Evolutionary conservation across 1,284 basidiomycete genomes (phyloP), one percentile per base, ranked within the genome.

Genomic region (Fomitiporia mediterranea): DNA sequence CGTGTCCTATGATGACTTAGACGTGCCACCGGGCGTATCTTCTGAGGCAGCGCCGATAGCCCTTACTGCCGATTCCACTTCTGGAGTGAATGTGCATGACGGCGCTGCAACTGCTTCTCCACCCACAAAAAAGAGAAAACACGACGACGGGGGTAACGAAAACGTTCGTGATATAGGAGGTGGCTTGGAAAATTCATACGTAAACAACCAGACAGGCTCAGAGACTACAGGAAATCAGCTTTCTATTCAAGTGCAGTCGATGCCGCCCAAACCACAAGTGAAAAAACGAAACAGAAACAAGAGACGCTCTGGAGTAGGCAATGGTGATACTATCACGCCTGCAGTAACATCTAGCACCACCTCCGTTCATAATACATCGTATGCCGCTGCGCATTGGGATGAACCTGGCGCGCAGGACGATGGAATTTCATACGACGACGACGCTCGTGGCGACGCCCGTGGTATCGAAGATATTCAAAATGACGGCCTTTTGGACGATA

Each of bases 341-440:
- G 11, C 17, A 4, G 25, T 23, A 34, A 28, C 39, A 7, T 34
- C 32, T 34, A 13, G 15, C 1, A n/a, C 25, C 9, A n/a, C 44
- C 17, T 30, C 6, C 44, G 32, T 6, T 6, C 39, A n/a, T 21
- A 35, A 17, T 34, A 19, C 48, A 43, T 37, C 39, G 3, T 19
- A n/a, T 23, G 23, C 34, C n/a, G n/a, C 68, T 34, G 68, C 70
- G 56, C 74, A 78, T 52, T 77, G 78, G 74, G 74, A 79, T 58
- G 75, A 78, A 53, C 75, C 74, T 8, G 73, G 71, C 3, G 64
- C 55, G 6, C 46, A 67, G 6, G 55, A 63, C 2, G 53, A 62
- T 37, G 58, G 63, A 21, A 62, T 74, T 61, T 61, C 60, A 39
- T 75, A 75, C 55, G 70, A 72, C 58, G 54, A 50, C 17, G 30